Evolutionary conservation across 2,329 filamentous ascomycete species (phyloP), one percentile per base, ranked within the genome.

Genomic region (Penicillium freii): DNA sequence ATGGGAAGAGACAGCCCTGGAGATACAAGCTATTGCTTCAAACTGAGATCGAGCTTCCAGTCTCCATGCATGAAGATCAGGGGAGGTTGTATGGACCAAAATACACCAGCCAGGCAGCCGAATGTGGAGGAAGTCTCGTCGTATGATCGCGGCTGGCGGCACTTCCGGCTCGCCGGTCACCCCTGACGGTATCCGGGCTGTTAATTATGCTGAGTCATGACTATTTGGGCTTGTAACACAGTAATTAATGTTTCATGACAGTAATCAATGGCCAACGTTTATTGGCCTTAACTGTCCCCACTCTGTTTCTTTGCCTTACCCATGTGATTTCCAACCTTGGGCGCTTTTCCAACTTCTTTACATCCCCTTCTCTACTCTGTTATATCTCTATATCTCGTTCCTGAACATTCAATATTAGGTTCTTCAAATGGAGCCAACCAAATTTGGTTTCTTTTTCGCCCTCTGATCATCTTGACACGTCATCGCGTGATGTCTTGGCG

Each of bases 61-160:
- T 56, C 42, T 46, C 34, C 42, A 46, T 46, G 54, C 48, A 56
- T 53, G 54, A 53, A 56, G 54, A 56, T 56, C 48, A 36, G 40
- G 49, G 49, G 43, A 43, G 34, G 23, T 39, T 45, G 40, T 47
- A 53, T 56, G 40, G 48, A 21, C 23, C 21, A 11, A 21, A 47
- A 47, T 52, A 15, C 17, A 25, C 17, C 23, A 46, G 34, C 36
- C 13, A 49, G 54, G 31, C 49, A 36, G 46, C 42, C 48, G 17
- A 43, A 54, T 40, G 34, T 25, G 55, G 29, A 38, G 43, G n/a
- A 48, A 52, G 17, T 54, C 56, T 51, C 21, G 55, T 58, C 67
- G 69, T 70, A 71, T 71, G 69, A 71, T 71, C 69, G 64, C 69
- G 69, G 69, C 63, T 65, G 47, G 44, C 52, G 54, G 62, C 56